A percentile compares a stretch with the other conserved stretches of the same genome.
Conservation (phyloP, 768 basidiomycete species). For the Ramaria rubella region DNA sequence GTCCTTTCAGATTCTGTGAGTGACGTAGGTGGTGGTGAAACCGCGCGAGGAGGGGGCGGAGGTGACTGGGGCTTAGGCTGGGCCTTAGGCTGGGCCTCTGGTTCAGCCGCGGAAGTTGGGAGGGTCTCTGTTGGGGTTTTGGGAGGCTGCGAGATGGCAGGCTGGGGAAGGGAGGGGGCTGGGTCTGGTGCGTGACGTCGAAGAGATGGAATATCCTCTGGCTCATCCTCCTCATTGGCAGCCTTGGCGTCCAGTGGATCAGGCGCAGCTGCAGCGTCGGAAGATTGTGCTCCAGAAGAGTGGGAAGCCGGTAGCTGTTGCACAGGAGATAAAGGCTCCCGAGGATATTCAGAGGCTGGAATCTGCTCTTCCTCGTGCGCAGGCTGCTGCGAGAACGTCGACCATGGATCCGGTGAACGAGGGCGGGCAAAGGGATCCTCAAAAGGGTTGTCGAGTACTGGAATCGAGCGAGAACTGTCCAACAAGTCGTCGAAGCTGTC, state of each 20-base stretch:
- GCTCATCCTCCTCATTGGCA: constrained; percentile 7
- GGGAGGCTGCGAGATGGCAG: not conserved
- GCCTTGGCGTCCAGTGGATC: constrained; percentile 4
- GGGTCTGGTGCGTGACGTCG: not conserved
- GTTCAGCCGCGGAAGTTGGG: constrained; percentile 41
- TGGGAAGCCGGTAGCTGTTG: not conserved
- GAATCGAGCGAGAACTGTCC: constrained; percentile 43
- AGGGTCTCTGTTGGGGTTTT: not conserved
- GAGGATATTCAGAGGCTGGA: constrained; percentile 6
- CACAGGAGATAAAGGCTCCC: not conserved
- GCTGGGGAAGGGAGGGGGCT: not conserved
- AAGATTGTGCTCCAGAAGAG: not conserved
- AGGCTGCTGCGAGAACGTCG: constrained; percentile 42
- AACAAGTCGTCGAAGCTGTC: constrained; percentile 65
- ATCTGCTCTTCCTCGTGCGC: constrained; percentile 13
- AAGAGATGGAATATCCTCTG: not conserved
- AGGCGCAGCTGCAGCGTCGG: not conserved
- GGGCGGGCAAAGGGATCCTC: constrained; percentile 61
- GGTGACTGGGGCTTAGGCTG: constrained; percentile 14
- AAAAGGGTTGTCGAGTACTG: constrained; percentile 71
- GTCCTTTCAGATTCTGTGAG: not conserved
- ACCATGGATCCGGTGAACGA: constrained; percentile 74
- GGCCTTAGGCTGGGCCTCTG: constrained; percentile 33
- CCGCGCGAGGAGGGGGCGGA: constrained; percentile 7
- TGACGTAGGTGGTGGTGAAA: constrained; percentile 13